Conservation (phyloP, 805 yeast genomes). For the Cyberlindnera japonica region DNA sequence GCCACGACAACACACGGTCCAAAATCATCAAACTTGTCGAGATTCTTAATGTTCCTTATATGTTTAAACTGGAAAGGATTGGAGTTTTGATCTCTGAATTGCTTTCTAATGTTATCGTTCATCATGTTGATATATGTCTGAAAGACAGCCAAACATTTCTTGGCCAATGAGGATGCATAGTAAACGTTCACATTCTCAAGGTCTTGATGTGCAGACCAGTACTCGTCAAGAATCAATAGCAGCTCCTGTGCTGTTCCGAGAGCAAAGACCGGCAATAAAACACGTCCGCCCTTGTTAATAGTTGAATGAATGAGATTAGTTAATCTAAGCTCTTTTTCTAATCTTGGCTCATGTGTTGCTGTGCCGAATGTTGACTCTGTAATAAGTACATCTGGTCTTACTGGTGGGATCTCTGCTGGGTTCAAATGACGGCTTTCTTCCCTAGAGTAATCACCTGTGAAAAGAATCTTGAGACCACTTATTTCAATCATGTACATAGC, state of each 20-base stretch:
- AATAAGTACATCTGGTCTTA: conserved; percentile 81
- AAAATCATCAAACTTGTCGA: conserved; percentile 85
- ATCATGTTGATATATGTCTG: conserved; percentile 96
- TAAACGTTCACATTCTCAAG: conserved; percentile 78
- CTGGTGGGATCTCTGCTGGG: conserved; percentile 90
- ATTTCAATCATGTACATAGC: conserved; percentile 96
- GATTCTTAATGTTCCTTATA: conserved; percentile 70
- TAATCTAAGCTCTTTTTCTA: conserved; percentile 77
- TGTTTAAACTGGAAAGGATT: conserved; percentile 91
- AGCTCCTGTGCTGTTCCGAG: conserved; percentile 96
- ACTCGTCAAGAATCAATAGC: conserved; percentile 85
- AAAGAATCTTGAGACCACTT: conserved; percentile 82
- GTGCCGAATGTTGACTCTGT: conserved; percentile 98
- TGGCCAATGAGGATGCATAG: conserved; percentile 90
- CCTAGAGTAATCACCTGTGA: conserved; percentile 96
- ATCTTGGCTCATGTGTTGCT: conserved; percentile 90
- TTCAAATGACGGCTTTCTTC: conserved; percentile 94
- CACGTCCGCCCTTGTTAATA: conserved; percentile 83
- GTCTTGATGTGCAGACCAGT: conserved; percentile 84
- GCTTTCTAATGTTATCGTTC: conserved; percentile 84
- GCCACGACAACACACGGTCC: conserved; percentile 97
- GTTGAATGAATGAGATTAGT: conserved; percentile 83
- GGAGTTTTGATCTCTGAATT: conserved; percentile 69
- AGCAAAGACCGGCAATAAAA: conserved; percentile 91
- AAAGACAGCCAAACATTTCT: conserved; percentile 95